Conservation (phyloP, 148 eudicot species). For the Chenopodium suecicum region DNA sequence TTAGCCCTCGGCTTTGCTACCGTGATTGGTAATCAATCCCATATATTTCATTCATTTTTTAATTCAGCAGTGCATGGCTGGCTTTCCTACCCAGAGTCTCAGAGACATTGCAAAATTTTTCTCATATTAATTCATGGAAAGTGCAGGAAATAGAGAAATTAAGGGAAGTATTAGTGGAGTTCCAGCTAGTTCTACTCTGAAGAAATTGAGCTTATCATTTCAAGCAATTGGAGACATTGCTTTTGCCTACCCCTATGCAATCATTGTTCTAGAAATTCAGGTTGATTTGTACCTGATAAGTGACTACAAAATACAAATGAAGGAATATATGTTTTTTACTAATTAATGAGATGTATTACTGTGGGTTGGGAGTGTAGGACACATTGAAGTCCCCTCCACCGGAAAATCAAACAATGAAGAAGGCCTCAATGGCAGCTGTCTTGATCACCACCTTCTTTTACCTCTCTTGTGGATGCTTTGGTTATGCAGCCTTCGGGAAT, state of each 20-base stretch:
- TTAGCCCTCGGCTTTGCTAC: slow-evolving; percentile 55
- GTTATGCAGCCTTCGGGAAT: slow-evolving; percentile 82
- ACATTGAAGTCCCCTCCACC: slow-evolving; percentile 68
- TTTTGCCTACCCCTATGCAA: slow-evolving; percentile 49
- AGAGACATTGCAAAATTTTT: background rate
- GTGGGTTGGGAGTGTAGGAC: slow-evolving; percentile 34
- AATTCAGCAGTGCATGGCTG: background rate
- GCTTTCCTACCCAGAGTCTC: background rate
- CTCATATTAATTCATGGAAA: background rate
- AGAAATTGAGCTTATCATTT: slow-evolving; percentile 41
- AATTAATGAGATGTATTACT: background rate
- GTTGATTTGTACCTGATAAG: slow-evolving; percentile 16
- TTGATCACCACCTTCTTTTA: slow-evolving; percentile 58
- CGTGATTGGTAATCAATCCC: slow-evolving; percentile 44
- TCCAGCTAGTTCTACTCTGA: slow-evolving; percentile 19
- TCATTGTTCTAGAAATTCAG: slow-evolving; percentile 56
- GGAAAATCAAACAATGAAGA: slow-evolving; percentile 67
- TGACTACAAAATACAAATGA: background rate
- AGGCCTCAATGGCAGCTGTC: slow-evolving; percentile 49
- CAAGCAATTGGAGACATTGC: slow-evolving; percentile 73
- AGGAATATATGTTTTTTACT: background rate
- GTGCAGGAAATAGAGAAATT: slow-evolving; percentile 44
- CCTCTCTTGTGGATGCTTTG: slow-evolving; percentile 68
- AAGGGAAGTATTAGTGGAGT: slow-evolving; percentile 57
- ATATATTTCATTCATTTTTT: background rate